Evolutionary conservation across 257 asterid genomes (phyloP), one percentile per base, ranked within the genome.

Genomic region (Misopates orontium): DNA sequence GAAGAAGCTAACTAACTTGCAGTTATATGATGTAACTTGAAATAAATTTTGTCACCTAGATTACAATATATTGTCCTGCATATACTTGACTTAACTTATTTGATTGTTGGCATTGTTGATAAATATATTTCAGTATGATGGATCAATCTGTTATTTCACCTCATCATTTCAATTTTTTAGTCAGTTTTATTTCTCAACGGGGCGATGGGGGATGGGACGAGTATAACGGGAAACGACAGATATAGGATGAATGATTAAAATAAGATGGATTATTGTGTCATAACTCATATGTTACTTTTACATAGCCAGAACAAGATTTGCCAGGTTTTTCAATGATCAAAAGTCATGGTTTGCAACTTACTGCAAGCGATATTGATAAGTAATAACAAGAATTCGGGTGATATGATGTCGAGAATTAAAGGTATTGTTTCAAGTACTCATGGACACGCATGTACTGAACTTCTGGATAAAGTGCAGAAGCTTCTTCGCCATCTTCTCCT

Each of bases 401-500:
- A 5, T 36, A 20, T 40, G 20, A 9, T 11, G 10, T 12, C 19
- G 18, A 4, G 19, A 41, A 40, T 41, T 77, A 78, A 0, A 80
- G 7, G 62, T 79, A 88, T 14, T 81, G 85, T 63, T 82, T 73
- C 66, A 91, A 50, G 77, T 79, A 86, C 17, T 87, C 80, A 0
- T 79, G 80, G 71, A 86, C 73, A 31, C 85, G 84, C 22, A 78
- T 85, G 79, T 89, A 89, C 61, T 62, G 19, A 39, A 89, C 89
- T 60, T 91, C 80, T 5, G 96, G 95, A 69, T 87, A 91, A 14
- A 91, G 95, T 24, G 55, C 55, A 0, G 95, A 91, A 42, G 95
- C 98, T 74, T 91, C 96, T 76, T 76, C 90, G 4, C 79, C 88
- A 21, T 76, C 63, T 74, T 86, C 85, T 23, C 84, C 90, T 10